These are phyloP conservation scores for Candida maesae DNA, from an alignment of 805 yeast species.

Conservation along the genomic window DNA sequence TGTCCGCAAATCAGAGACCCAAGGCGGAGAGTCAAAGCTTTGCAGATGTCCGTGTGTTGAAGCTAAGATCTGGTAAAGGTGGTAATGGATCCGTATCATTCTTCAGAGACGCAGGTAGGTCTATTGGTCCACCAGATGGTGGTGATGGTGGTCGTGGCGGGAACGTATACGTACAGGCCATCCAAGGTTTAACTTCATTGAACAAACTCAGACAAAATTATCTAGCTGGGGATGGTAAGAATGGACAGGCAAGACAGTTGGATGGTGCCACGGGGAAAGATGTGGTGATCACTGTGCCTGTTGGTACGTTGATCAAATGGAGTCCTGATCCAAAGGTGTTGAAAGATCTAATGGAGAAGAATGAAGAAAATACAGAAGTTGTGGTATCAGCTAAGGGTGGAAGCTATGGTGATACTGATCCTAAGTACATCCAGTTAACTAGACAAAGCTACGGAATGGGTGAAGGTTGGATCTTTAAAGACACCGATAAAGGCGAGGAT, in stretches of 20 bases:
- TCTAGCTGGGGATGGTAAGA: slow-evolving; percentile 64
- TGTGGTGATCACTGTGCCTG: slow-evolving; percentile 79
- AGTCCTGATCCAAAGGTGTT: slow-evolving; percentile 64
- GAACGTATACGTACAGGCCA: slow-evolving; percentile 76
- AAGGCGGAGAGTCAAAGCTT: slow-evolving; percentile 42
- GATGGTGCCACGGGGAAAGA: slow-evolving; percentile 87
- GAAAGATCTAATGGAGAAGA: slow-evolving; percentile 13
- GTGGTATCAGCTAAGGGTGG: slow-evolving; percentile 33
- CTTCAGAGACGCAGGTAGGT: slow-evolving; percentile 76
- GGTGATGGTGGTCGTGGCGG: slow-evolving; percentile 99
- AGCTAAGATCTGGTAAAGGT: slow-evolving; percentile 74
- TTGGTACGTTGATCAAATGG: slow-evolving; percentile 87
- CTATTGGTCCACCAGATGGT: slow-evolving; percentile 97
- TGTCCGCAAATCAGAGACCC: slow-evolving; percentile 37
- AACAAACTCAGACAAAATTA: slow-evolving; percentile 66
- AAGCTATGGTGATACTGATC: slow-evolving; percentile 28
- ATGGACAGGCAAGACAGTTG: slow-evolving; percentile 72
- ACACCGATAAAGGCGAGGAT: slow-evolving; percentile 54
- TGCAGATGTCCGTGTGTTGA: slow-evolving; percentile 65
- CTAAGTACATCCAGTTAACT: slow-evolving; percentile 52
- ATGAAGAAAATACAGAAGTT: slow-evolving; percentile 24
- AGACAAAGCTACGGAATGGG: slow-evolving; percentile 66
- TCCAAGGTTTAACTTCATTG: slow-evolving; percentile 64
- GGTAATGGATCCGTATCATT: slow-evolving; percentile 89
- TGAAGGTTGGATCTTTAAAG: slow-evolving; percentile 87